Percentiles rank a stretch among this genome's conserved stretches.
phyloP scores from a whole-genome alignment of 768 basidiomycete species.

The Tulasnella sp. region DNA sequence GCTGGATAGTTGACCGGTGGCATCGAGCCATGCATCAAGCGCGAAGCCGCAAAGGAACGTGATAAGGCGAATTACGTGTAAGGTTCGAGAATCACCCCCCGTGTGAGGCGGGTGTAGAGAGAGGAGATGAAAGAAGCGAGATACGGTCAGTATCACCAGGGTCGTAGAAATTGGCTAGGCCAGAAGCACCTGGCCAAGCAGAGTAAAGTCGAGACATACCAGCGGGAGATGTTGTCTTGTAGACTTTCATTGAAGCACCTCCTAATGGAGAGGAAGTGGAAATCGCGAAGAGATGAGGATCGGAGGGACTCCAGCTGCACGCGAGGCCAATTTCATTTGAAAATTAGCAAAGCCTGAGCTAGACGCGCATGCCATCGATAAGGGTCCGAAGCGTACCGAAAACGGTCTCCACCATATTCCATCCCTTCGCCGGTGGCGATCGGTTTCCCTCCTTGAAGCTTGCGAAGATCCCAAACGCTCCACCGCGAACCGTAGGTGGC shows the following conservation, averaged over 20 bases:
- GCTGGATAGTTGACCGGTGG: conserved; percentile 31
- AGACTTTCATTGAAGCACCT: conserved; percentile 62
- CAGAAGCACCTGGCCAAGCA: not conserved
- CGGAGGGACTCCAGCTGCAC: conserved; percentile 66
- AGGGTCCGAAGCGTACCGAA: conserved; percentile 43
- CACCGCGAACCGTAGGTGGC: conserved; percentile 65
- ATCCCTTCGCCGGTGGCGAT: conserved; percentile 53
- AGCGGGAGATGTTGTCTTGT: conserved; percentile 57
- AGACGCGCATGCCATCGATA: not conserved
- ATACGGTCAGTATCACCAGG: not conserved
- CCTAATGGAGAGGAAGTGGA: conserved; percentile 50
- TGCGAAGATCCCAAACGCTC: conserved; percentile 67
- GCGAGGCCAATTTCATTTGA: not conserved
- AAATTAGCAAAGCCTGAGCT: not conserved
- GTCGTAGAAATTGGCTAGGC: not conserved
- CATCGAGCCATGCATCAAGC: not conserved
- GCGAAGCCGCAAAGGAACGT: conserved; percentile 3
- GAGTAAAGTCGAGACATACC: conserved; percentile 23
- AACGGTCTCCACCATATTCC: conserved; percentile 56
- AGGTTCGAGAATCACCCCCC: not conserved
- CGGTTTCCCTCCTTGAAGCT: conserved; percentile 67
- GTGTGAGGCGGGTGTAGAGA: not conserved
- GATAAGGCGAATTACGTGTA: not conserved
- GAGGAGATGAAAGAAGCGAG: conserved; percentile 5
- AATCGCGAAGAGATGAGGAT: conserved; percentile 70